phyloP scores from a whole-genome alignment of 2,329 filamentous ascomycete species.

The Hypocreales sp. region DNA sequence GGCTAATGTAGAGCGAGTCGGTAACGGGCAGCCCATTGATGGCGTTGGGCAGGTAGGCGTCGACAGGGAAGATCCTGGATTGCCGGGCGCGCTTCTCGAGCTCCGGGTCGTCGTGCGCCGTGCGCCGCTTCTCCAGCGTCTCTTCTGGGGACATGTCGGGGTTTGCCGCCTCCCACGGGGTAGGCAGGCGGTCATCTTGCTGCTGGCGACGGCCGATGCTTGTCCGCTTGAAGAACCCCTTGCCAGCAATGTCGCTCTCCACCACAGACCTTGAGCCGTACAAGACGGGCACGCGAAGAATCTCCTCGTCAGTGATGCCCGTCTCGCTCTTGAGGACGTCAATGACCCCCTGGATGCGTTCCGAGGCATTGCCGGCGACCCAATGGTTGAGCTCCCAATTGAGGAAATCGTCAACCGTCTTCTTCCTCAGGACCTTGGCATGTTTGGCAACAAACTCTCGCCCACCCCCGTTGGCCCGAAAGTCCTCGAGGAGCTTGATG shows the following conservation, averaged over 20 bases:
- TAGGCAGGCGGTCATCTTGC: neutral
- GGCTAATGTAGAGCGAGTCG: constrained; percentile 4
- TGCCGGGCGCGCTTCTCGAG: no score
- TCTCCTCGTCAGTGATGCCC: constrained; percentile 6
- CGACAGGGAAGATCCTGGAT: constrained; percentile 1
- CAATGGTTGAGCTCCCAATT: neutral
- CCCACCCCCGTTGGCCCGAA: constrained; percentile 9
- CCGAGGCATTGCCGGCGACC: neutral
- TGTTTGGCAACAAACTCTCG: no score
- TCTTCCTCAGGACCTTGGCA: neutral
- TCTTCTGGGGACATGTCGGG: neutral
- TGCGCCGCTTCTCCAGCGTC: neutral
- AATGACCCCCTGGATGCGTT: constrained; percentile 7
- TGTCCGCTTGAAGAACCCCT: no score
- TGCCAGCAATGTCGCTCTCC: no score
- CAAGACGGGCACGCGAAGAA: constrained; percentile 9
- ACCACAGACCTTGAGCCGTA: neutral
- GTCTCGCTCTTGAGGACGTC: constrained; percentile 7
- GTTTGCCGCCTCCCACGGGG: neutral
- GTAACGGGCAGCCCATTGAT: constrained; percentile 9
- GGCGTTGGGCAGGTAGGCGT: constrained; percentile 5
- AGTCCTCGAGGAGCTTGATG: constrained; percentile 8
- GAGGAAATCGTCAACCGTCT: constrained; percentile 1
- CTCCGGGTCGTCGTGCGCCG: no score
- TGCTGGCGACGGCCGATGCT: no score